phyloP scores from a whole-genome alignment of 2,329 filamentous ascomycete species.

The Plectosphaerella sp. region DNA sequence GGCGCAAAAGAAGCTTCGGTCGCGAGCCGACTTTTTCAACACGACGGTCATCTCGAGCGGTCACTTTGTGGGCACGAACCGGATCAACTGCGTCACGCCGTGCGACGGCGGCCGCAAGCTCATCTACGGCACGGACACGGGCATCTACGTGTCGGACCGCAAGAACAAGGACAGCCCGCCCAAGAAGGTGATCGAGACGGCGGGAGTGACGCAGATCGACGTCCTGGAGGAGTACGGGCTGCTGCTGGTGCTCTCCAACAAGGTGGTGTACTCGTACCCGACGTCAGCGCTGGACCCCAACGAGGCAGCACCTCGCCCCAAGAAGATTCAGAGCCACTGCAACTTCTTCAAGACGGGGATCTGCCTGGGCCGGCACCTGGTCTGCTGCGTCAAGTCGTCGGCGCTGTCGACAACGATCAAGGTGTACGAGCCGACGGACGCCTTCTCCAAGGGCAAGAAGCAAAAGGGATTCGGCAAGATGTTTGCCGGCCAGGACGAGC shows the following conservation, averaged over 20 bases:
- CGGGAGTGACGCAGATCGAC: conserved; percentile 89
- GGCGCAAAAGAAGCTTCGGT: conserved; percentile 81
- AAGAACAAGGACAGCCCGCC: conserved; percentile 81
- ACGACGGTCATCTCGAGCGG: conserved; percentile 55
- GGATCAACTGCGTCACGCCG: conserved; percentile 91
- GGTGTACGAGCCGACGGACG: conserved; percentile 97
- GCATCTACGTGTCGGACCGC: conserved; percentile 87
- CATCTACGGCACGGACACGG: conserved; percentile 89
- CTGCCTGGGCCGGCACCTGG: conserved; percentile 87
- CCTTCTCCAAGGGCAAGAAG: conserved; percentile 89
- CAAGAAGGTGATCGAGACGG: conserved; percentile 78
- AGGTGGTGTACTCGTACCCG: conserved; percentile 85
- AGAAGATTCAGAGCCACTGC: conserved; percentile 95
- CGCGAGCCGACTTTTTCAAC: conserved; percentile 89
- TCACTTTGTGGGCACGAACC: conserved; percentile 64
- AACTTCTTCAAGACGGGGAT: conserved; percentile 99
- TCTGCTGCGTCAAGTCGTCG: conserved; percentile 94
- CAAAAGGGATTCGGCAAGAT: conserved; percentile 94
- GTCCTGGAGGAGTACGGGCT: conserved; percentile 94
- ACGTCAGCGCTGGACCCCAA: conserved; percentile 81
- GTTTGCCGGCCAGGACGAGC: conserved; percentile 91
- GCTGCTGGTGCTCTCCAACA: conserved; percentile 86
- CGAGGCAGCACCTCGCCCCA: conserved; percentile 80
- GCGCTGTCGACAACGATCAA: conserved; percentile 95
- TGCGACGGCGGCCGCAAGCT: conserved; percentile 94